Evolutionary conservation across 306 rosid genomes (phyloP).

Genomic region (Lathyrus tuberosus): DNA sequence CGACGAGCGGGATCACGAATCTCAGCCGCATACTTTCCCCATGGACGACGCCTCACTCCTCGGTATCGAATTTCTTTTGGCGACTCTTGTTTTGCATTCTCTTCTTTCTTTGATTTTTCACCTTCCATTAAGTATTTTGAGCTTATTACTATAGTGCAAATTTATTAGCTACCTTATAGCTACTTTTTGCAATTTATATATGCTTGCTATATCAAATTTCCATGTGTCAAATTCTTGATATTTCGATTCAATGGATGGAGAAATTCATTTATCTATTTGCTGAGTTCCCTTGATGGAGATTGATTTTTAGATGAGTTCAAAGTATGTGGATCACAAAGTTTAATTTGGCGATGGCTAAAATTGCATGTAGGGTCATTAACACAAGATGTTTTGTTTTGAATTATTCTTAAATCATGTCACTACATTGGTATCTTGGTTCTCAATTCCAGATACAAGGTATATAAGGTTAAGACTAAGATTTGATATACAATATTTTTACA

Average conservation of each 20-base stretch:
- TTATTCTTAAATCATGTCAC: background rate
- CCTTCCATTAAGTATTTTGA: slow-evolving; percentile 35
- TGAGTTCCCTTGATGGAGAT: slow-evolving; percentile 41
- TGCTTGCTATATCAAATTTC: background rate
- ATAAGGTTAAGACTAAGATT: background rate
- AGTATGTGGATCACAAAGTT: slow-evolving; percentile 36
- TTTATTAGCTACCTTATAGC: background rate
- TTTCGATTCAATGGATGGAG: slow-evolving; percentile 43
- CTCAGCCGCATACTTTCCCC: slow-evolving; percentile 47
- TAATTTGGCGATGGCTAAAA: slow-evolving; percentile 39
- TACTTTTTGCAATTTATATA: slow-evolving; percentile 30
- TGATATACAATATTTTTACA: background rate
- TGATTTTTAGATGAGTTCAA: slow-evolving; percentile 37
- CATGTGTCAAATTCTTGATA: background rate
- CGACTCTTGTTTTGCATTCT: background rate
- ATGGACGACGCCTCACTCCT: slow-evolving; percentile 46
- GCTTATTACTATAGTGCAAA: background rate
- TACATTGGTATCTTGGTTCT: slow-evolving; percentile 17
- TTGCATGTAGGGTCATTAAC: slow-evolving; percentile 23
- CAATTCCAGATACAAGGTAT: slow-evolving; percentile 21
- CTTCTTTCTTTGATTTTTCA: slow-evolving; percentile 4
- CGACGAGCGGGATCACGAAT: slow-evolving; percentile 33
- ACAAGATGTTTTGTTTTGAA: slow-evolving; percentile 24
- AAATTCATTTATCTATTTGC: background rate
- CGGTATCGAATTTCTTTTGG: slow-evolving; percentile 22